phyloP scores from a whole-genome alignment of 306 rosid species.

The Trichosanthes cucumerina region DNA sequence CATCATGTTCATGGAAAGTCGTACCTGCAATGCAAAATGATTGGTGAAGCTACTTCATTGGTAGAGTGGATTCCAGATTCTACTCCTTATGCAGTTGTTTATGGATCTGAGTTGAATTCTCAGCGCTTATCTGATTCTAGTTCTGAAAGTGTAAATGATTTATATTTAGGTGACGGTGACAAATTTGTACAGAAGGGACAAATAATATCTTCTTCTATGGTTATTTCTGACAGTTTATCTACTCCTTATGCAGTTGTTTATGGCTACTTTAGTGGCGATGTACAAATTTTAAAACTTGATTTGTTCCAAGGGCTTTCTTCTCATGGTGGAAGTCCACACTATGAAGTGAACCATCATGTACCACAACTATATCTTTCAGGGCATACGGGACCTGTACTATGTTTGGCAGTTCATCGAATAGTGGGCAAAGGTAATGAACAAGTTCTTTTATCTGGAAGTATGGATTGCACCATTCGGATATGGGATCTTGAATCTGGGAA shows the following conservation, averaged over 20 bases:
- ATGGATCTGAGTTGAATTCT: slow-evolving; percentile 24
- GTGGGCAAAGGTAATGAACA: slow-evolving; percentile 32
- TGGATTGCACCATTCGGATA: slow-evolving; percentile 74
- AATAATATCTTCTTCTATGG: slow-evolving; percentile 63
- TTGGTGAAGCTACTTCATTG: slow-evolving; percentile 36
- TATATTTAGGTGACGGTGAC: slow-evolving; percentile 14
- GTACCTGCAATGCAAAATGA: slow-evolving; percentile 34
- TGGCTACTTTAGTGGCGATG: slow-evolving; percentile 68
- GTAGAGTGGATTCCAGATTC: slow-evolving; percentile 38
- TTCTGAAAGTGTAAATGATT: slow-evolving; percentile 18
- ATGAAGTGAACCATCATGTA: slow-evolving; percentile 28
- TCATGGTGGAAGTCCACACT: slow-evolving; percentile 34
- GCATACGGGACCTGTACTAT: slow-evolving; percentile 73
- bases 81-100: too few relatives aligned
- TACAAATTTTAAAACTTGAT: slow-evolving; percentile 65
- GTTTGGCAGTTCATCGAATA: slow-evolving; percentile 88
- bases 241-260: slow-evolving; percentile 64
- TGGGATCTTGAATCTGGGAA: slow-evolving; percentile 79
- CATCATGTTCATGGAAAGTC: slow-evolving; percentile 30
- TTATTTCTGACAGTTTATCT: slow-evolving; percentile 47
- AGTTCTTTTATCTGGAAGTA: slow-evolving; percentile 87
- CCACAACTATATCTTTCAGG: slow-evolving; percentile 56
- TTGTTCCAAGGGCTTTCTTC: slow-evolving; percentile 43
- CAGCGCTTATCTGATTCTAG: slow-evolving; percentile 16
- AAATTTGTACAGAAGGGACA: slow-evolving; percentile 26